These are phyloP conservation scores for Fusarium lyarnte DNA, from an alignment of 2,329 filamentous ascomycete genomes.

Conservation along the genomic window DNA sequence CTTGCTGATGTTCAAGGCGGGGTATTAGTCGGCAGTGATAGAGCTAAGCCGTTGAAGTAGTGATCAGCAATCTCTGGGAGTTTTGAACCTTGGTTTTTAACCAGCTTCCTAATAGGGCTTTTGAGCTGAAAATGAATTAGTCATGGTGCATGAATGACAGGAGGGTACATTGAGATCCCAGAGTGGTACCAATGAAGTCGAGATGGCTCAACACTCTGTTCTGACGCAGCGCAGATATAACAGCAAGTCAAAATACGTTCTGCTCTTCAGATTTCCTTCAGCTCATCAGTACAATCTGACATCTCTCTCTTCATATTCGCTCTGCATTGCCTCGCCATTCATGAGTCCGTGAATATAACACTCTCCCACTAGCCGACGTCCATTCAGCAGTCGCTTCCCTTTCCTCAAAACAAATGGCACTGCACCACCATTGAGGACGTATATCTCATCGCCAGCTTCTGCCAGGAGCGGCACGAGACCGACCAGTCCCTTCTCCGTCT, in stretches of 20 bases:
- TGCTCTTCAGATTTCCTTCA: no score
- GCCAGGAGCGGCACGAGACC: background rate
- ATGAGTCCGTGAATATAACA: background rate
- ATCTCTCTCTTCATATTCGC: background rate
- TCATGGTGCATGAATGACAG: background rate
- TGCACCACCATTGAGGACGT: background rate
- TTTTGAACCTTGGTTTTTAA: background rate
- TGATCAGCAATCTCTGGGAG: constrained; percentile 7
- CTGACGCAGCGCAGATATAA: no score
- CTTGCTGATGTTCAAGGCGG: background rate
- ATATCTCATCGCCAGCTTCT: background rate
- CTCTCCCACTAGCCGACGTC: background rate
- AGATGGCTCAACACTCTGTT: background rate
- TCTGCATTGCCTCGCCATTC: background rate
- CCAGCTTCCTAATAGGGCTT: constrained; percentile 23
- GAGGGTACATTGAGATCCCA: background rate
- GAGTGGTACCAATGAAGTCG: background rate
- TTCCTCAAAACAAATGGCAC: background rate
- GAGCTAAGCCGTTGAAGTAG: constrained; percentile 10
- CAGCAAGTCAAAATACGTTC: no score
- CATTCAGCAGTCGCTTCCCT: background rate
- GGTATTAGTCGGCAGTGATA: background rate
- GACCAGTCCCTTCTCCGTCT: background rate
- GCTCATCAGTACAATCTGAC: no score
- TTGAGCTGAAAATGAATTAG: background rate